A percentile compares a stretch with the other conserved stretches of the same genome.
These are phyloP conservation scores for Alnus glutinosa DNA, from an alignment of 306 rosid genomes.

Conservation along the genomic window DNA sequence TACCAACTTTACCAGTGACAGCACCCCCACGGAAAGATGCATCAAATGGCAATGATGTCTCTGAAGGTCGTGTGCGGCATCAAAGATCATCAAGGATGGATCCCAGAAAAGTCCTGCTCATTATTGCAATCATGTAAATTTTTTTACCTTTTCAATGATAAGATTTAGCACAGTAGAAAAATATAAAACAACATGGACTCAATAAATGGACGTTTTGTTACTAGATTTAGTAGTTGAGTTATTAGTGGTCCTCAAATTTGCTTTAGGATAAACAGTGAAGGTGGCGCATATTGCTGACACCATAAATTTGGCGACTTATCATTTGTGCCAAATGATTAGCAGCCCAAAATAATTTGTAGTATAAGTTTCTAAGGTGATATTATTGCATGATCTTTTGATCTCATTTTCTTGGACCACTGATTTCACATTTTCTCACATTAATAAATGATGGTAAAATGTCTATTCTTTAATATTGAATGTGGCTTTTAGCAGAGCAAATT, in stretches of 20 bases:
- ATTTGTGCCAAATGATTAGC: background rate
- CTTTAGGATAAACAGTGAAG: constrained; percentile 6
- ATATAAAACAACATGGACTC: constrained; percentile 8
- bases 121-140: constrained; percentile 85
- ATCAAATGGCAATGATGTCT: constrained; percentile 48
- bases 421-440: background rate
- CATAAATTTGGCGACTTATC: constrained; percentile 18
- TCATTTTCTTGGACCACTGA: background rate
- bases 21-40: constrained; percentile 84
- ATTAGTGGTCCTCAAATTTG: background rate
- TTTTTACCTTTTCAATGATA: constrained; percentile 15
- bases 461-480: background rate
- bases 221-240: background rate
- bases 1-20: constrained; percentile 93
- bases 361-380: constrained; percentile 15
- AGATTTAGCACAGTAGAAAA: constrained; percentile 21
- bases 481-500: background rate
- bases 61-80: constrained; percentile 78
- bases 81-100: constrained; percentile 92
- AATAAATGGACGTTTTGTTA: background rate
- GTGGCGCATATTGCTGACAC: constrained; percentile 2
- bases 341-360: constrained; percentile 15
- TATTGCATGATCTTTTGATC: background rate
- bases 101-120: constrained; percentile 93
- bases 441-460: background rate